Evolutionary conservation across 495 filamentous ascomycete genomes (phyloP).

Genomic region (Hypoxylon perforatum): DNA sequence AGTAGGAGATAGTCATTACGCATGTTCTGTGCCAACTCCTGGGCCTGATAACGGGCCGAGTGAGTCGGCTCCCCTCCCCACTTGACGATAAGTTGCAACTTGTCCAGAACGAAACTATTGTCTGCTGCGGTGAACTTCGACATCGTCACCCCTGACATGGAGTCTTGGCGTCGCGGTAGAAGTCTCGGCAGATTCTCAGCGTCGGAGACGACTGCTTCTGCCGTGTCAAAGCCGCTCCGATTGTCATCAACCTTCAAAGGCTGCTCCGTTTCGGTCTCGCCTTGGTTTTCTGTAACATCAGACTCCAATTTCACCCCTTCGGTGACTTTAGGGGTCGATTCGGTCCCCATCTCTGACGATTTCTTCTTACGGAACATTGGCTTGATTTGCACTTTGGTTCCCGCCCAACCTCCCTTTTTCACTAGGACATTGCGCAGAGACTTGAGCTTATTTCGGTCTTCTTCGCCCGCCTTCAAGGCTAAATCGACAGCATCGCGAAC

Average conservation of each 20-base stretch:
- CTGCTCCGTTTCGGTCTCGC: constrained; percentile 44
- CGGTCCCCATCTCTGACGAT: constrained; percentile 56
- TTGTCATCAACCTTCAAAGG: constrained; percentile 29
- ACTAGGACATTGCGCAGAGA: constrained; percentile 84
- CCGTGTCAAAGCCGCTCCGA: constrained; percentile 15
- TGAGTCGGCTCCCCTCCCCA: constrained; percentile 99
- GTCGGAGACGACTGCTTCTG: constrained; percentile 32
- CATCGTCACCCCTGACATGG: constrained; percentile 84
- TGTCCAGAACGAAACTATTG: constrained; percentile 89
- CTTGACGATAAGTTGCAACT: constrained; percentile 96
- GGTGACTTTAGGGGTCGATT: constrained; percentile 34
- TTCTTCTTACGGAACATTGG: constrained; percentile 93
- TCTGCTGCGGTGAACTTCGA: constrained; percentile 90
- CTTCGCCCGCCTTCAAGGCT: constrained; percentile 79
- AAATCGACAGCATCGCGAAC: constrained; percentile 84
- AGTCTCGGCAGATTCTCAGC: constrained; percentile 38
- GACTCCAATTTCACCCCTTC: constrained; percentile 40
- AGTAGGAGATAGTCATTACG: constrained; percentile 92
- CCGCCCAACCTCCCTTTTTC: constrained; percentile 91
- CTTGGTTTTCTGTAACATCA: constrained; percentile 63
- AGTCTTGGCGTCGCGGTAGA: constrained; percentile 76
- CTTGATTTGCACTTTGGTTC: constrained; percentile 99
- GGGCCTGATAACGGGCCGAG: constrained; percentile 93
- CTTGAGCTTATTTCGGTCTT: constrained; percentile 88
- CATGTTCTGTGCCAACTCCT: constrained; percentile 94